A percentile compares a stretch with the other conserved stretches of the same genome.
These are phyloP conservation scores for Mercurialis annua DNA, from an alignment of 345 rosid species.

Conservation along the genomic window DNA sequence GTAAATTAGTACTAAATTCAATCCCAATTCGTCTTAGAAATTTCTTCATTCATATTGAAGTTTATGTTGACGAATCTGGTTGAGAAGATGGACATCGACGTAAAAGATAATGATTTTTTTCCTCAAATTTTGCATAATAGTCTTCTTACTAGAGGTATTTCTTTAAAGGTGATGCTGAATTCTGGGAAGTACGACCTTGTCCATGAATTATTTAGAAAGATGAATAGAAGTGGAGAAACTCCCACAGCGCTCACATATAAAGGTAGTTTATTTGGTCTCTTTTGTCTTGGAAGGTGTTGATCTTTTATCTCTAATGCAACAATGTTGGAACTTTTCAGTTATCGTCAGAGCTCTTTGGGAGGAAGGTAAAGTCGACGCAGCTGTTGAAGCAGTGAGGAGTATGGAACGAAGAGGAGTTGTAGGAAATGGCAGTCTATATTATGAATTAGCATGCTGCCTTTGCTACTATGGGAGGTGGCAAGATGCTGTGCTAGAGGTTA, in stretches of 20 bases:
- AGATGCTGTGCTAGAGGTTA: slow-evolving; percentile 79
- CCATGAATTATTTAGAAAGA: slow-evolving; percentile 59
- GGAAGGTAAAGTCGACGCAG: slow-evolving; percentile 73
- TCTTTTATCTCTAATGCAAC: slow-evolving; percentile 13
- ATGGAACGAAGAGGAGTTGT: slow-evolving; percentile 90
- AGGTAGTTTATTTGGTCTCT: slow-evolving; percentile 37
- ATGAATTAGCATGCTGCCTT: slow-evolving; percentile 87
- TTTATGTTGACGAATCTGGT: neutral
- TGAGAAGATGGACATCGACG: slow-evolving; percentile 12
- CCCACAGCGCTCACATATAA: slow-evolving; percentile 74
- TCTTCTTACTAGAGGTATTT: slow-evolving; percentile 59
- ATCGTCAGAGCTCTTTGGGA: slow-evolving; percentile 82
- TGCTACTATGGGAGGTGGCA: slow-evolving; percentile 76
- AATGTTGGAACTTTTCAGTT: slow-evolving; percentile 44
- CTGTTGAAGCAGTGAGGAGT: slow-evolving; percentile 73
- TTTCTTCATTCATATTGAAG: neutral
- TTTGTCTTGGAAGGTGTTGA: neutral
- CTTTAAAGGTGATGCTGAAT: slow-evolving; percentile 83
- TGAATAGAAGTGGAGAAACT: slow-evolving; percentile 73
- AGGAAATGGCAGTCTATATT: slow-evolving; percentile 77
- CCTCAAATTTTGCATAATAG: slow-evolving; percentile 35
- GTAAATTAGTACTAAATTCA: neutral
- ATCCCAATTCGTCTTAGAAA: neutral
- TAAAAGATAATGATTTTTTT: slow-evolving; percentile 20
- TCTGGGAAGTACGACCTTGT: slow-evolving; percentile 83